A percentile compares a stretch with the other conserved stretches of the same genome.
phyloP scores from a whole-genome alignment of 2,329 filamentous ascomycete species.

The Zymoseptoria tritici region DNA sequence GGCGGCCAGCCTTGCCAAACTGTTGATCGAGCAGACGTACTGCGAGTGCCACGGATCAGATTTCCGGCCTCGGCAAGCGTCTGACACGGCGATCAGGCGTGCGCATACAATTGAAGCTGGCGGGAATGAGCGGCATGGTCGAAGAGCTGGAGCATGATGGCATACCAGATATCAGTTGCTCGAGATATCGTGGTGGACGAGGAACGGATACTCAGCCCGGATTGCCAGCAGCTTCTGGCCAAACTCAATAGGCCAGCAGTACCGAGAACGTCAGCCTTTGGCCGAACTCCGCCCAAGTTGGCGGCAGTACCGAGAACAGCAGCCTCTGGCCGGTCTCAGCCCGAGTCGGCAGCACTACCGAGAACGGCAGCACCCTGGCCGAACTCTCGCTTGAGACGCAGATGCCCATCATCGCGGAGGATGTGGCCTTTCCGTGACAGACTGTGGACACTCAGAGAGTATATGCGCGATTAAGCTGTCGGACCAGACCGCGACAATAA shows the following conservation, averaged over 20 bases:
- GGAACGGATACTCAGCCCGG: background rate
- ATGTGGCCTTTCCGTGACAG: background rate
- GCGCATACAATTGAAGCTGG: slow-evolving; percentile 65
- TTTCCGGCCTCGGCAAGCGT: slow-evolving; percentile 35
- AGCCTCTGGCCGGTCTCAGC: no score
- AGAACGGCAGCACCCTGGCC: no score
- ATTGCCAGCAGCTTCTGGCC: slow-evolving; percentile 8
- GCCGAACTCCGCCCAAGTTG: no score
- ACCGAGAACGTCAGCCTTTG: no score
- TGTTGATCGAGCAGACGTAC: no score
- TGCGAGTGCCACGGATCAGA: no score
- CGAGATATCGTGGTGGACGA: slow-evolving; percentile 1
- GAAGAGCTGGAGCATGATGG: slow-evolving; percentile 35
- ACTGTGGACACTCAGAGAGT: slow-evolving; percentile 45
- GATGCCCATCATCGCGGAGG: background rate
- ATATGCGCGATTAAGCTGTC: slow-evolving; percentile 36
- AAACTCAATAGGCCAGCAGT: background rate
- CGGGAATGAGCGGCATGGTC: slow-evolving; percentile 61
- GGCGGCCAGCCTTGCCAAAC: slow-evolving; percentile 23
- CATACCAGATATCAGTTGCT: slow-evolving; percentile 14
- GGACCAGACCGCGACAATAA: no score
- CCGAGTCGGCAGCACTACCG: no score
- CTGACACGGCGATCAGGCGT: slow-evolving; percentile 57
- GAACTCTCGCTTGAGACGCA: background rate
- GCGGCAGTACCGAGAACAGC: no score